These are phyloP conservation scores for Meyerozyma sp. DNA, from an alignment of 1,139 yeast species.

Conservation along the genomic window DNA sequence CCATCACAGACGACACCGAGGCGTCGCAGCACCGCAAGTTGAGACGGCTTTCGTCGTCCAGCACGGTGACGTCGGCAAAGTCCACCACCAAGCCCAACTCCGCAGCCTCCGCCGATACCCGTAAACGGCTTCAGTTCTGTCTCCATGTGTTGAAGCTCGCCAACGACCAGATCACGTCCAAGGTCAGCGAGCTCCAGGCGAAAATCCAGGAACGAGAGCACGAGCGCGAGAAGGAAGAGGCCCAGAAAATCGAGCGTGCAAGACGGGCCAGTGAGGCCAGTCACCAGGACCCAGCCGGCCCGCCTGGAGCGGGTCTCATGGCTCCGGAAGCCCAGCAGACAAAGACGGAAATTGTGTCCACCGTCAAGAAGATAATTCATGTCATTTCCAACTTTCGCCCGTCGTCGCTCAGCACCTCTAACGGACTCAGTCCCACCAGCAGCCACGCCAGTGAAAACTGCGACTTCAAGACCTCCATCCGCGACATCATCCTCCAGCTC, in stretches of 20 bases:
- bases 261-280: constrained; percentile 4
- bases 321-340: constrained; percentile 39
- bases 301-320: constrained; percentile 5
- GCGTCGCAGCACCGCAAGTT: neutral
- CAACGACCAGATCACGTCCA: constrained; percentile 61
- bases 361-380: constrained; percentile 83
- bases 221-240: constrained; percentile 13
- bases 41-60: neutral
- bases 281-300: constrained; percentile 1
- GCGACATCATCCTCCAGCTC: constrained; percentile 69
- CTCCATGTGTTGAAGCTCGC: constrained; percentile 71
- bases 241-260: constrained; percentile 7
- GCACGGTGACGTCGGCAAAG: neutral
- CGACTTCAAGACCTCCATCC: constrained; percentile 59
- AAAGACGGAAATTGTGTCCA: constrained; percentile 78
- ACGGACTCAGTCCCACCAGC: constrained; percentile 5
- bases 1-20: constrained; percentile 1
- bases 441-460: constrained; percentile 6
- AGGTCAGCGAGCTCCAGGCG: constrained; percentile 56
- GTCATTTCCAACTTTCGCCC: constrained; percentile 87
- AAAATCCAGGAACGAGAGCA: constrained; percentile 21
- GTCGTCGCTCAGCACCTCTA: constrained; percentile 39
- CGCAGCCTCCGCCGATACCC: constrained; percentile 38
- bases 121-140: constrained; percentile 66
- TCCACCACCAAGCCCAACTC: neutral